These are phyloP conservation scores for Codiaeum variegatum DNA, from an alignment of 441 rosid genomes.

Conservation along the genomic window DNA sequence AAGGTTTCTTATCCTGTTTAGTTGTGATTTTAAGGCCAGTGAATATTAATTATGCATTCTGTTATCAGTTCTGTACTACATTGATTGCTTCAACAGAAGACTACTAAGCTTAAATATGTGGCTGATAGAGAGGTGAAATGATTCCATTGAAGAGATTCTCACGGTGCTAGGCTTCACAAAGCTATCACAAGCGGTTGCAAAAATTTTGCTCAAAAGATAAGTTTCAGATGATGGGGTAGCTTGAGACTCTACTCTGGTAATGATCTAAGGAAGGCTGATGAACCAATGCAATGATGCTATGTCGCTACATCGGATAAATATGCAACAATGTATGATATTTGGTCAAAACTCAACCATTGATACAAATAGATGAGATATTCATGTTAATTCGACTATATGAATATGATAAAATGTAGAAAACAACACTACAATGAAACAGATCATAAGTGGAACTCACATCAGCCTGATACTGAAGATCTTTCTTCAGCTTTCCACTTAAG, in stretches of 20 bases:
- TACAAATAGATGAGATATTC: not conserved
- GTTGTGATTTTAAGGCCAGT: not conserved
- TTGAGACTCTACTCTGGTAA: not conserved
- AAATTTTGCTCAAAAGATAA: not conserved
- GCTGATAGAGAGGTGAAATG: not conserved
- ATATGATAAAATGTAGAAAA: not conserved
- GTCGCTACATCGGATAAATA: not conserved
- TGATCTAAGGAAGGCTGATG: not conserved
- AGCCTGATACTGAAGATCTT: constrained; percentile 98
- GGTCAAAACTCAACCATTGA: not conserved
- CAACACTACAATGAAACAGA: constrained; percentile 6
- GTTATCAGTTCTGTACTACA: not conserved
- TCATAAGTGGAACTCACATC: constrained; percentile 48
- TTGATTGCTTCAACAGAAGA: not conserved
- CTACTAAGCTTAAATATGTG: not conserved
- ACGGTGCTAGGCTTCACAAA: not conserved
- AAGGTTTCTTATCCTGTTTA: not conserved
- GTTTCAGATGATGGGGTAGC: not conserved
- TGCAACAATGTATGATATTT: not conserved
- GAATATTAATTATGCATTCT: not conserved
- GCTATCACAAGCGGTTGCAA: not conserved
- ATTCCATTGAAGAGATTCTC: not conserved
- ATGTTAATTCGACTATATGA: not conserved
- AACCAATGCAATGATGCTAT: not conserved
- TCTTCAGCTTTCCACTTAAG: constrained; percentile 94